Evolutionary conservation across 495 filamentous ascomycete genomes (phyloP), one percentile per base, ranked within the genome.

Genomic region (Daldinia decipiens): DNA sequence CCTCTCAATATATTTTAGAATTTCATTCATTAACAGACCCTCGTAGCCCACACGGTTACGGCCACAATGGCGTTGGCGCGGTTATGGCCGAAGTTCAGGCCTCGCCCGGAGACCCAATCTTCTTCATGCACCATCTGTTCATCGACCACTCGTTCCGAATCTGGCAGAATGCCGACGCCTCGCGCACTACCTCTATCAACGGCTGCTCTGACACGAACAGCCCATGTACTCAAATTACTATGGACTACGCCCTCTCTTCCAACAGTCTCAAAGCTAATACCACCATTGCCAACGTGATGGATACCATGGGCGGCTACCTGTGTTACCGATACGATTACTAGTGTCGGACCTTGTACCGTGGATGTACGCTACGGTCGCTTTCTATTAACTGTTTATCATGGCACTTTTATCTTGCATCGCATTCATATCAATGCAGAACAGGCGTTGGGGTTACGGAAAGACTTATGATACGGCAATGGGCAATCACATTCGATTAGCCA

Each of bases 291-390:
- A 62, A 78, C 6, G 76, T 79, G 29, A 80, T 83, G 78, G 67
- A 81, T 65, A 79, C 79, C 13, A 58, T 76, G 8, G 75, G 69
- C 29, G 80, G 76, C 19, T 73, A 67, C 29, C 47, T 81, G 24
- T 82, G 81, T 74, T 83, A 83, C 69, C 74, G 78, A 12, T 80
- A 83, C 66, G 78, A 82, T 56, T 76, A 77, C 68, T 77, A 82
- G 56, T 15, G 21, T 27, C 17, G 13, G 32, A 63, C 12, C n/a
- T 12, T 32, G 43, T 21, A 43, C 12, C 38, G 40, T 43, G 4
- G 17, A 19, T 43, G 26, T 26, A n/a, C 12, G 40, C 21, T 27
- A 21, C 26, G 51, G 38, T 64, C 36, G 26, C n/a, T 59, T 55
- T 38, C 24, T 19, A 58, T 21, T 4, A n/a, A 7, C 15, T 47